phyloP scores from a whole-genome alignment of 345 rosid species.

The Eucalyptus paniculata region DNA sequence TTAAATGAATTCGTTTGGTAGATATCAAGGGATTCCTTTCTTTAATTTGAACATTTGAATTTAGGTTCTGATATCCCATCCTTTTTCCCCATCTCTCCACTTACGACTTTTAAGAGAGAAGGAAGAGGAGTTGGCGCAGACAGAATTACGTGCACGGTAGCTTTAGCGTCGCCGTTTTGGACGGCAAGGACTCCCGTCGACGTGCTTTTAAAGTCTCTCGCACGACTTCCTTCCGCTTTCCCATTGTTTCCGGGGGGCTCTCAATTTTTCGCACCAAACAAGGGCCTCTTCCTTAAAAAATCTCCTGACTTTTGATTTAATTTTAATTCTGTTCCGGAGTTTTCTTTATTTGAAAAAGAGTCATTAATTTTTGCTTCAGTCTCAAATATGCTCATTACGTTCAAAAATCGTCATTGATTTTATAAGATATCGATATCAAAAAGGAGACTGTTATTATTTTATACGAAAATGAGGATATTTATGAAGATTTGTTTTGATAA shows the following conservation, averaged over 20 bases:
- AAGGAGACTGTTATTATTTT: background rate
- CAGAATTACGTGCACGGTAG: background rate
- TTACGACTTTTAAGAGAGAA: background rate
- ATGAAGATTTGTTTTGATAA: background rate
- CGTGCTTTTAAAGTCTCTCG: background rate
- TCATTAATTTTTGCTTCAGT: accelerated
- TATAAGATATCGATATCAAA: background rate
- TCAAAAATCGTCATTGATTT: accelerated
- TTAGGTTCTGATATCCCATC: background rate
- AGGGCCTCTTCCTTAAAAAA: background rate
- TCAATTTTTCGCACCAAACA: background rate
- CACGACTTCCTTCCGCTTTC: background rate
- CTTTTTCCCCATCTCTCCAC: background rate
- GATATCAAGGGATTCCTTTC: background rate
- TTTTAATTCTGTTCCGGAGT: accelerated
- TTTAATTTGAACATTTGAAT: background rate
- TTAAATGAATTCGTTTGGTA: background rate
- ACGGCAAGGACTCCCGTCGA: background rate
- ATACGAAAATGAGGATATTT: accelerated
- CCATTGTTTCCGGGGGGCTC: background rate
- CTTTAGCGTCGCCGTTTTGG: background rate
- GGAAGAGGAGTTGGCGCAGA: background rate
- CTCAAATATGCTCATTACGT: background rate
- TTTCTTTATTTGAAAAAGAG: background rate
- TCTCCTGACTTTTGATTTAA: background rate